Evolutionary conservation across 2,329 filamentous ascomycete species (phyloP).

Genomic region (Fusarium sp.): DNA sequence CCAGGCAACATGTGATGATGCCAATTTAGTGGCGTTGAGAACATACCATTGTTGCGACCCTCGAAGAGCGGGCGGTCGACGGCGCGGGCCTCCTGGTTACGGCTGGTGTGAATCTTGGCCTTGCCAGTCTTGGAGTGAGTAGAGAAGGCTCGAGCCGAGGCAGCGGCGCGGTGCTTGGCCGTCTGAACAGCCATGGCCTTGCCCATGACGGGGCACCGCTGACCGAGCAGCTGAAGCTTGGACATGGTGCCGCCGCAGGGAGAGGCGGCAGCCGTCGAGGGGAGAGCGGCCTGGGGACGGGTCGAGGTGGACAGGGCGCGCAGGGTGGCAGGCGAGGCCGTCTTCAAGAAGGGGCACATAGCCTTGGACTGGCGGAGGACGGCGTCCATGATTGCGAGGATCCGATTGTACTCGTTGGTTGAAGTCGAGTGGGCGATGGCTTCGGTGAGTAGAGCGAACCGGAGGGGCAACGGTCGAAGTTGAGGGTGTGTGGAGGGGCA

Average conservation of each 20-base stretch:
- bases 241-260: constrained; percentile 94
- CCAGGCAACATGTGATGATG: neutral
- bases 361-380: constrained; percentile 94
- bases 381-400: constrained; percentile 78
- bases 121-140: constrained; percentile 67
- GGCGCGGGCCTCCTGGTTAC: constrained; percentile 80
- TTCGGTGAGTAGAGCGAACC: constrained; percentile 19
- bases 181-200: constrained; percentile 93
- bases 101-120: constrained; percentile 85
- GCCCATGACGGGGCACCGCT: constrained; percentile 98
- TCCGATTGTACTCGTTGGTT: neutral
- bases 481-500: constrained; percentile 28
- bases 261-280: constrained; percentile 55
- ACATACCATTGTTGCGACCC: constrained; percentile 63
- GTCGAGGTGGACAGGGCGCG: constrained; percentile 86
- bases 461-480: constrained; percentile 30
- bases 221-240: constrained; percentile 92
- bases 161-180: constrained; percentile 63
- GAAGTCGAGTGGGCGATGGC: constrained; percentile 16
- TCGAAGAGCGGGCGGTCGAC: constrained; percentile 71
- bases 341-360: constrained; percentile 97
- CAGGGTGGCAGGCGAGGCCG: constrained; percentile 90
- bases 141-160: constrained; percentile 64
- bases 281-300: constrained; percentile 63
- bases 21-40: neutral